These are phyloP conservation scores for Cystobasidium ongulense DNA, from an alignment of 768 basidiomycete species.

Conservation along the genomic window DNA sequence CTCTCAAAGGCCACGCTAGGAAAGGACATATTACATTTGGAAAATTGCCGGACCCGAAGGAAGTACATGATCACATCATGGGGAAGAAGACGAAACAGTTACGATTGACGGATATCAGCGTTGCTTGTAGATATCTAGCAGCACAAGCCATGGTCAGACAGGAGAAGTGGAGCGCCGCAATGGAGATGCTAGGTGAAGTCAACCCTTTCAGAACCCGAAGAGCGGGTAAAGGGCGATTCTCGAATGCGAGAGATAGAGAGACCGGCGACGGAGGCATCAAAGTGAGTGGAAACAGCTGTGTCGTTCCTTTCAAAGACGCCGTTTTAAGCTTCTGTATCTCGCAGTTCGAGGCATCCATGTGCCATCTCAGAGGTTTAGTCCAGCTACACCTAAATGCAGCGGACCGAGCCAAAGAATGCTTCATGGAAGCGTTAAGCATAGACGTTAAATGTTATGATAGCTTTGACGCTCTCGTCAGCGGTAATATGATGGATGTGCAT, in stretches of 20 bases:
- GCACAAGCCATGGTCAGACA: constrained; percentile 90
- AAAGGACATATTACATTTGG: background rate
- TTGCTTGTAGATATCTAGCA: constrained; percentile 90
- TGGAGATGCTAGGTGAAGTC: constrained; percentile 84
- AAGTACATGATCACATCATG: background rate
- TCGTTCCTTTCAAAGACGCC: constrained; percentile 12
- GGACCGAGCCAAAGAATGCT: constrained; percentile 83
- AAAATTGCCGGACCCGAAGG: background rate
- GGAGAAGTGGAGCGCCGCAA: constrained; percentile 83
- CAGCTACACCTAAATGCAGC: constrained; percentile 89
- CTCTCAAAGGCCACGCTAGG: background rate
- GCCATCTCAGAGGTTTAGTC: constrained; percentile 80
- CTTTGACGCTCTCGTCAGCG: constrained; percentile 77
- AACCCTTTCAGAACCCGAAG: constrained; percentile 51
- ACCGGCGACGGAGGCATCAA: constrained; percentile 84
- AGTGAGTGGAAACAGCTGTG: constrained; percentile 48
- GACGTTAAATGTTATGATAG: constrained; percentile 97
- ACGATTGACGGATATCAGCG: constrained; percentile 38
- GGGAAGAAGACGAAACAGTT: background rate
- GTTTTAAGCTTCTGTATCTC: background rate
- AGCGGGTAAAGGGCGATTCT: constrained; percentile 47
- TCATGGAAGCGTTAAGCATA: constrained; percentile 86
- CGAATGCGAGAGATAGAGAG: constrained; percentile 68
- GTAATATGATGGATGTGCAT: constrained; percentile 90
- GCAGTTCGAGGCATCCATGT: constrained; percentile 95